Evolutionary conservation across 768 basidiomycete species (phyloP).

Genomic region (Serendipita indica): DNA sequence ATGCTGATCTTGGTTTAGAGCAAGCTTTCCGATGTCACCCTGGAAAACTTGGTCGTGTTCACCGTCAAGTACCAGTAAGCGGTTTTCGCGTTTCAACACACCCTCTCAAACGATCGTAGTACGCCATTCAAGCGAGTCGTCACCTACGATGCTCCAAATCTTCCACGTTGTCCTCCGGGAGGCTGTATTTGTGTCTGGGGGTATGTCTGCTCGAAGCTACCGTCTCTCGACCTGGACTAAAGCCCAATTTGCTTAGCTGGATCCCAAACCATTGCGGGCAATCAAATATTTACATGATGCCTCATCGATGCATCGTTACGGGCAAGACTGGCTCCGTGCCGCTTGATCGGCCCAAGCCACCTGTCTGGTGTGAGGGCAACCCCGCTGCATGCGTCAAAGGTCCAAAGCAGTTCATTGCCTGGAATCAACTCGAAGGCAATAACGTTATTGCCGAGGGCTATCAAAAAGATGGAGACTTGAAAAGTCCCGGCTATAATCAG

Average conservation of each 20-base stretch:
- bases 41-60: constrained; percentile 11
- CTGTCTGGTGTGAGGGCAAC: constrained; percentile 13
- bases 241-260: not conserved
- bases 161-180: constrained; percentile 11
- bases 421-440: constrained; percentile 12
- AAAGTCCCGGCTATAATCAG: constrained; percentile 12
- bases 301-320: constrained; percentile 12
- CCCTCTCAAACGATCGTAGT: not conserved
- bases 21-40: constrained; percentile 1
- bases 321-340: not conserved
- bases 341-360: constrained; percentile 1
- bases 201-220: not conserved
- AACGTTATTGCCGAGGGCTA: constrained; percentile 2
- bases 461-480: constrained; percentile 10
- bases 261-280: constrained; percentile 9
- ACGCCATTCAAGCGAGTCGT: constrained; percentile 12
- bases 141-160: constrained; percentile 9
- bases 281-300: constrained; percentile 13
- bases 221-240: not conserved
- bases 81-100: not conserved
- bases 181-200: constrained; percentile 12
- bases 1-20: not conserved
- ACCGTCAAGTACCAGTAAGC: constrained; percentile 9
- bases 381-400: constrained; percentile 6
- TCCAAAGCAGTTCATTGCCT: constrained; percentile 13